Evolutionary conservation across 495 filamentous ascomycete species (phyloP).

Genomic region (Penicillium antarcticum): DNA sequence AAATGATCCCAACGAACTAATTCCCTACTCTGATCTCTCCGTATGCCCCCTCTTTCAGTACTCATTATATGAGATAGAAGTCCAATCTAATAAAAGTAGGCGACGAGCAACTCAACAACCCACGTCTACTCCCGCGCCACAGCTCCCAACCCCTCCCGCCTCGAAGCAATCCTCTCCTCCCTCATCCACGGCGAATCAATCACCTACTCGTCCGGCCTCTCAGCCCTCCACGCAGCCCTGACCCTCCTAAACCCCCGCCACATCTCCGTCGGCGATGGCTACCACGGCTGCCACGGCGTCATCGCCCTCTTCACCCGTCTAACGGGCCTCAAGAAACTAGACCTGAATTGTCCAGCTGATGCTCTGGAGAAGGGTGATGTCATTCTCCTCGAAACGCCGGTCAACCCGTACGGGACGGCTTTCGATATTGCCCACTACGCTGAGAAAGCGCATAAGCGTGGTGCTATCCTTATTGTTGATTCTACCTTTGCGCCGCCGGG

Average conservation of each 20-base stretch:
- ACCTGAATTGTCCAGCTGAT: conserved; percentile 55
- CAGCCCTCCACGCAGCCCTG: conserved; percentile 81
- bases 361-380: conserved; percentile 71
- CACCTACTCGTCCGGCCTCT: conserved; percentile 80
- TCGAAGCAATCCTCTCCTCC: conserved; percentile 74
- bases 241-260: conserved; percentile 72
- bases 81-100: too few species aligned
- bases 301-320: conserved; percentile 67
- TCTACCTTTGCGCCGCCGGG: conserved; percentile 90
- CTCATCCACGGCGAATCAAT: conserved; percentile 66
- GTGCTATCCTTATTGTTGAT: conserved; percentile 80
- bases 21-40: conserved; percentile 36
- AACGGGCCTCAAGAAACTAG: conserved; percentile 63
- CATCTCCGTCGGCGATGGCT: conserved; percentile 76
- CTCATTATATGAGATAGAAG: too few species aligned
- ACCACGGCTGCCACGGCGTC: conserved; percentile 91
- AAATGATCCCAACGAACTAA: conserved; percentile 59
- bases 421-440: conserved; percentile 67
- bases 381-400: conserved; percentile 86
- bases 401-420: conserved; percentile 85
- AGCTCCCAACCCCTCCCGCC: conserved; percentile 73
- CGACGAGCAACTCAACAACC: conserved; percentile 20
- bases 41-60: too few species aligned
- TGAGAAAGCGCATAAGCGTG: conserved; percentile 63
- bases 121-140: conserved; percentile 76